Conservation (phyloP, 495 filamentous ascomycete species). For the Lichenothelia convexa region DNA sequence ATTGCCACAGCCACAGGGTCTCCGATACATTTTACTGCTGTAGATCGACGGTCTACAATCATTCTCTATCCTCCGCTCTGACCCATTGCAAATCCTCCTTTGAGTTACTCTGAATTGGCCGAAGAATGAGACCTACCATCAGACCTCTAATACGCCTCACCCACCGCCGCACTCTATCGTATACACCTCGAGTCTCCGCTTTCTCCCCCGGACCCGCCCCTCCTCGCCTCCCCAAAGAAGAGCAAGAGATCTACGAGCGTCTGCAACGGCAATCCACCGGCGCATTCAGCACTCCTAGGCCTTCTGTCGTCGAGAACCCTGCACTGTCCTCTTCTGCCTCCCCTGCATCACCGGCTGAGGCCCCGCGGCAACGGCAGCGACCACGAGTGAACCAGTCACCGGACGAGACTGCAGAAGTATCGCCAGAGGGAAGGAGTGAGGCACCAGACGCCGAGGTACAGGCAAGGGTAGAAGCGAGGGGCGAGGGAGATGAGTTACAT, state of each 20-base stretch:
- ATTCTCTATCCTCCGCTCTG: too few relatives aligned
- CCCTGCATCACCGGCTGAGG: conserved; percentile 6
- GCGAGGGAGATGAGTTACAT: conserved; percentile 43
- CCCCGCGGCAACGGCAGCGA: conserved; percentile 10
- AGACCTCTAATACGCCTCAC: too few relatives aligned
- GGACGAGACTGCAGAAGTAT: conserved; percentile 9
- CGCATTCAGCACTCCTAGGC: conserved; percentile 48
- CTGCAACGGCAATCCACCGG: conserved; percentile 58
- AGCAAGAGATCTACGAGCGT: conserved; percentile 84
- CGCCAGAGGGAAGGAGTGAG: too few relatives aligned
- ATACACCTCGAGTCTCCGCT: too few relatives aligned
- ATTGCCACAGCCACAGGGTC: too few relatives aligned
- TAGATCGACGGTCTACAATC: too few relatives aligned
- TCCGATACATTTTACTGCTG: too few relatives aligned
- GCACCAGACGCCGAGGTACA: not conserved
- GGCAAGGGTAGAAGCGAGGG: conserved; percentile 28
- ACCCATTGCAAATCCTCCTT: too few relatives aligned
- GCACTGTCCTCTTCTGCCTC: conserved; percentile 2
- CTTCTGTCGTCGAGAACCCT: too few relatives aligned
- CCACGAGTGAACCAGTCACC: conserved; percentile 22
- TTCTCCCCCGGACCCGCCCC: conserved; percentile 42
- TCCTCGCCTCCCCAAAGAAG: conserved; percentile 64
- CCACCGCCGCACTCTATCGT: too few relatives aligned
- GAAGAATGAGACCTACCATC: too few relatives aligned
- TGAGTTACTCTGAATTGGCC: too few relatives aligned